Evolutionary conservation across 176 grass and related monocot genomes (phyloP).

Genomic region (Miscanthus lutarioriparius): DNA sequence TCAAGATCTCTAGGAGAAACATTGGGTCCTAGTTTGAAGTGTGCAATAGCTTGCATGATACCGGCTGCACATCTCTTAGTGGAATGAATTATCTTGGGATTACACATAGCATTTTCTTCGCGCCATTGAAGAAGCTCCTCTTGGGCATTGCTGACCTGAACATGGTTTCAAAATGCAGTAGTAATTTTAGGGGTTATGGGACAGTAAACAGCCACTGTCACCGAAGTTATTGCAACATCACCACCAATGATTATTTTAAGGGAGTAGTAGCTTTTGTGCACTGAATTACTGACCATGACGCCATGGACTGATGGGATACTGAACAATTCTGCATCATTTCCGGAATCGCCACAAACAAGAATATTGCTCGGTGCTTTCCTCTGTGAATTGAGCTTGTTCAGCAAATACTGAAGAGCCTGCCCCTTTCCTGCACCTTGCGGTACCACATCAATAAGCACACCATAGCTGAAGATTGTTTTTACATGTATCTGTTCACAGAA

Average conservation of each 20-base stretch:
- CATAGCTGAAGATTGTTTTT: conserved; percentile 77
- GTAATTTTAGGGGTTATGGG: too few relatives aligned
- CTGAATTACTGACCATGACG: conserved; percentile 65
- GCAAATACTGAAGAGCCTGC: conserved; percentile 79
- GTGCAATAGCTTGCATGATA: conserved; percentile 76
- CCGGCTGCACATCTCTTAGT: conserved; percentile 71
- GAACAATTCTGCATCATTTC: conserved; percentile 75
- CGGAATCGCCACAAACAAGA: conserved; percentile 83
- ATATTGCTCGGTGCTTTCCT: conserved; percentile 59
- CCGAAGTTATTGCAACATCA: background rate
- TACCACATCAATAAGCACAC: conserved; percentile 67
- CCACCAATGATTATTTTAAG: background rate
- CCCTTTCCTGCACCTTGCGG: conserved; percentile 77
- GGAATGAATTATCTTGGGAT: conserved; percentile 69
- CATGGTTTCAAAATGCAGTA: conserved; percentile 38
- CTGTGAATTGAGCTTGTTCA: conserved; percentile 61
- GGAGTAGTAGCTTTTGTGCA: conserved; percentile 7
- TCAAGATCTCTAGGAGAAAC: conserved; percentile 67
- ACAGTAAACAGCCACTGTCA: too few relatives aligned
- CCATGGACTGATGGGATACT: conserved; percentile 66
- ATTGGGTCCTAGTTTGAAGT: conserved; percentile 75
- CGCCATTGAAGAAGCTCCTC: conserved; percentile 89
- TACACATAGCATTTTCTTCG: conserved; percentile 53
- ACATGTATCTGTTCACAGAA: conserved; percentile 58
- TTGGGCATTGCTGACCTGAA: conserved; percentile 85